Conservation (phyloP, 2,329 filamentous ascomycete species). For the Aureobasidium namibiae region DNA sequence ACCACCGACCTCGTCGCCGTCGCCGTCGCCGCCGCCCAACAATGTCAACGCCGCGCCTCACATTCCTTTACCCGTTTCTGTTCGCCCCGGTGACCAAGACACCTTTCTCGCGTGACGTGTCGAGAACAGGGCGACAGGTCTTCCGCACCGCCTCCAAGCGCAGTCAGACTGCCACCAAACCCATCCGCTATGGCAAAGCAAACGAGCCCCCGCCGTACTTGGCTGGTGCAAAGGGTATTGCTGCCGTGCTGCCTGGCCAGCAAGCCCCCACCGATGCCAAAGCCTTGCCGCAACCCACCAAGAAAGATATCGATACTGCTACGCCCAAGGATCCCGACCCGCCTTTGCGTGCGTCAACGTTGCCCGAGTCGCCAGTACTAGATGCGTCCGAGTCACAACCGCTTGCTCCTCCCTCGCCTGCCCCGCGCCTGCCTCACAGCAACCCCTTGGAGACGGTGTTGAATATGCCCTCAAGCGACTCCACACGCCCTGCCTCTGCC, state of each 20-base stretch:
- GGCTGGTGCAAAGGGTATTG: slow-evolving; percentile 18
- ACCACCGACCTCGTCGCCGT: not conserved
- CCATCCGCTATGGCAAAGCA: slow-evolving; percentile 39
- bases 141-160: slow-evolving; percentile 27
- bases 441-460: slow-evolving; percentile 34
- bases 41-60: slow-evolving; percentile 38
- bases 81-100: slow-evolving; percentile 27
- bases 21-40: no score
- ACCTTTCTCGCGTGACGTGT: slow-evolving; percentile 18
- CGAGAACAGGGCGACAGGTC: slow-evolving; percentile 21
- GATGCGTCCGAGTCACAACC: slow-evolving; percentile 10
- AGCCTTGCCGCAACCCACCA: slow-evolving; percentile 14
- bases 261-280: slow-evolving; percentile 8
- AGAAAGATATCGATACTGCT: slow-evolving; percentile 4
- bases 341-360: not conserved
- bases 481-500: not conserved
- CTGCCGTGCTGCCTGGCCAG: not conserved
- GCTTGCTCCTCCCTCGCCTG: slow-evolving; percentile 1
- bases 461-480: slow-evolving; percentile 28
- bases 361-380: slow-evolving; percentile 11
- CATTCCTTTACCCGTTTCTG: slow-evolving; percentile 41
- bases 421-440: slow-evolving; percentile 17
- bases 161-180: slow-evolving; percentile 21
- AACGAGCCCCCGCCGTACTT: slow-evolving; percentile 38
- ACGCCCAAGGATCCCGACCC: no score